Conservation (phyloP, 2,329 filamentous ascomycete species). For the Verticillium nonalfalfae region DNA sequence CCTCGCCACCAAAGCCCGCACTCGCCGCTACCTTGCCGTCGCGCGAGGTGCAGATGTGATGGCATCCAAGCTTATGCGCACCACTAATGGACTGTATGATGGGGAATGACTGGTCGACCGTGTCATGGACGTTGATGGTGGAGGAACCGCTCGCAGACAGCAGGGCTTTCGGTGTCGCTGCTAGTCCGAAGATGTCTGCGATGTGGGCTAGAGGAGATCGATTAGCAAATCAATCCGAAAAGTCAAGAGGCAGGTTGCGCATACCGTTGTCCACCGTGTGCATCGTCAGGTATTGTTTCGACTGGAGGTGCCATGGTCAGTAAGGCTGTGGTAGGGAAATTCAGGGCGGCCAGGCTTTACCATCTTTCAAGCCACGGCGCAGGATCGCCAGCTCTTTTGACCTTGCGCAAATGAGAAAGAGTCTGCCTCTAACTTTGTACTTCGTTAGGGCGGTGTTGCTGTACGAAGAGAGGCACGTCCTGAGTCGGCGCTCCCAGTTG, state of each 20-base stretch:
- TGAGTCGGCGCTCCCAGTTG: background rate
- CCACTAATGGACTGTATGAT: conserved; percentile 72
- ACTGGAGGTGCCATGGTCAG: conserved; percentile 47
- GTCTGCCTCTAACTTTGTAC: background rate
- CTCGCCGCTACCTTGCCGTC: conserved; percentile 71
- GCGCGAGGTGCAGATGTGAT: conserved; percentile 71
- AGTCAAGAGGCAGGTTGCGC: conserved; percentile 14
- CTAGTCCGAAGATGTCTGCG: conserved; percentile 78
- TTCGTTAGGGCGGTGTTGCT: background rate
- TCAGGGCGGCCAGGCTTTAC: background rate
- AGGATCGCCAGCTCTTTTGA: conserved; percentile 1
- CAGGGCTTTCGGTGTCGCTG: conserved; percentile 65
- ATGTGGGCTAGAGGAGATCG: conserved; percentile 56
- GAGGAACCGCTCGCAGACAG: conserved; percentile 83
- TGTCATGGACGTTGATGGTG: conserved; percentile 74
- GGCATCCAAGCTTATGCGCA: conserved; percentile 83
- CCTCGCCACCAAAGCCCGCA: conserved; percentile 82
- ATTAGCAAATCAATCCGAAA: background rate
- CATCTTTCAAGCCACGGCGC: background rate
- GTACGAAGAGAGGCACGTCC: background rate
- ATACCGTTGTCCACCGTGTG: conserved; percentile 84
- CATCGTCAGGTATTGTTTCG: conserved; percentile 94
- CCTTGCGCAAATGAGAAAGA: too few species aligned
- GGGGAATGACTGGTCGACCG: conserved; percentile 63
- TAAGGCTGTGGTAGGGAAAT: background rate